Conservation (phyloP, 2,329 filamentous ascomycete genomes). For the Biscogniauxia marginata region DNA sequence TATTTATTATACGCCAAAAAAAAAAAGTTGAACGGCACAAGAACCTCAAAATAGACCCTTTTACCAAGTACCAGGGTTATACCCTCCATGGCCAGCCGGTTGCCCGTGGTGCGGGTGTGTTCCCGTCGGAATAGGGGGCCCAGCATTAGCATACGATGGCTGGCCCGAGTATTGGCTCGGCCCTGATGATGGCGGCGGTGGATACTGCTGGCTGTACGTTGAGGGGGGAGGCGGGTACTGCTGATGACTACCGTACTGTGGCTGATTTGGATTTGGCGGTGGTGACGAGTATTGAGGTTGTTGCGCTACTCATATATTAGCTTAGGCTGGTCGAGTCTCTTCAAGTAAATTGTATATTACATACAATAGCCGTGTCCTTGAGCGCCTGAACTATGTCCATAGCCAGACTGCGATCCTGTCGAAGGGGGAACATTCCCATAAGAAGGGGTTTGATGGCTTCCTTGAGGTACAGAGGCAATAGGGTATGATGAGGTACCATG, state of each 20-base stretch:
- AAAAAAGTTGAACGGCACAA: too few relatives aligned
- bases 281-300: constrained; percentile 32
- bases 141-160: constrained; percentile 29
- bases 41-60: not conserved
- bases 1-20: constrained; percentile 22
- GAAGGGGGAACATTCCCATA: constrained; percentile 20
- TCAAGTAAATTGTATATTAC: constrained; percentile 6
- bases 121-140: constrained; percentile 24
- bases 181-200: constrained; percentile 25
- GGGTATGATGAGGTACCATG: constrained; percentile 30
- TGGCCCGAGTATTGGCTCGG: constrained; percentile 28
- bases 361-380: constrained; percentile 32
- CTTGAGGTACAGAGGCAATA: constrained; percentile 28
- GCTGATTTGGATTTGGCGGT: constrained; percentile 24
- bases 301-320: constrained; percentile 23
- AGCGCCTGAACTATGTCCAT: constrained; percentile 30
- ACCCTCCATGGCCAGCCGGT: constrained; percentile 33
- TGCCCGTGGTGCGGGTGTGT: constrained; percentile 30
- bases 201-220: constrained; percentile 26
- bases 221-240: constrained; percentile 32
- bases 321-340: not conserved
- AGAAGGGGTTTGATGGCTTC: constrained; percentile 23
- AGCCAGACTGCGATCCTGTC: constrained; percentile 23
- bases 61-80: constrained; percentile 35
- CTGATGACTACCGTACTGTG: constrained; percentile 29